Evolutionary conservation across 2,329 filamentous ascomycete species (phyloP).

Genomic region (Keithomyces neogunnii): DNA sequence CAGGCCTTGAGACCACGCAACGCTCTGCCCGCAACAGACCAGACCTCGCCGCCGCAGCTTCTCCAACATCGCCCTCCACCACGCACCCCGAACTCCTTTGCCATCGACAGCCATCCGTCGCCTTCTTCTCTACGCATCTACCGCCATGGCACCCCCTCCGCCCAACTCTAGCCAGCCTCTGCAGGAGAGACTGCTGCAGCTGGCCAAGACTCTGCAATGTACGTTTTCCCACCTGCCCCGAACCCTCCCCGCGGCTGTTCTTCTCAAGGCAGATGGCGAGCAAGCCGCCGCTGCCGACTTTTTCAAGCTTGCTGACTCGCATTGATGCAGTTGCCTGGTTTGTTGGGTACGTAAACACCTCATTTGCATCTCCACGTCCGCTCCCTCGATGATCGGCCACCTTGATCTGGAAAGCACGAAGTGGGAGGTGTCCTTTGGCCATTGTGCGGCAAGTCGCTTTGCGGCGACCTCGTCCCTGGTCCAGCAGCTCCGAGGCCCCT

Average conservation of each 20-base stretch:
- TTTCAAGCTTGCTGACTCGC: constrained; percentile 23
- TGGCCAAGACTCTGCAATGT: constrained; percentile 92
- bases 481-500: neutral
- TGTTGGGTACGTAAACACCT: constrained; percentile 55
- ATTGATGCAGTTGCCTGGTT: constrained; percentile 64
- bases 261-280: neutral
- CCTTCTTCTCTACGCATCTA: neutral
- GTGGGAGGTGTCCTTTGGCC: neutral
- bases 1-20: neutral
- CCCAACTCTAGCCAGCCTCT: constrained; percentile 62
- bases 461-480: neutral
- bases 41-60: neutral
- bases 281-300: neutral
- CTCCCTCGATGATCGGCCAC: neutral
- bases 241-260: neutral
- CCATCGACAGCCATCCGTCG: neutral
- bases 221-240: constrained; percentile 29
- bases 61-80: neutral
- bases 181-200: constrained; percentile 62
- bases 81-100: neutral
- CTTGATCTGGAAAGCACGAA: neutral
- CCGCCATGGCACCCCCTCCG: constrained; percentile 46
- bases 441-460: neutral
- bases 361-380: constrained; percentile 6
- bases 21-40: neutral